Percentiles rank a stretch among this genome's conserved stretches.
phyloP scores from a whole-genome alignment of 768 basidiomycete species.

The Lyophyllum shimeji region DNA sequence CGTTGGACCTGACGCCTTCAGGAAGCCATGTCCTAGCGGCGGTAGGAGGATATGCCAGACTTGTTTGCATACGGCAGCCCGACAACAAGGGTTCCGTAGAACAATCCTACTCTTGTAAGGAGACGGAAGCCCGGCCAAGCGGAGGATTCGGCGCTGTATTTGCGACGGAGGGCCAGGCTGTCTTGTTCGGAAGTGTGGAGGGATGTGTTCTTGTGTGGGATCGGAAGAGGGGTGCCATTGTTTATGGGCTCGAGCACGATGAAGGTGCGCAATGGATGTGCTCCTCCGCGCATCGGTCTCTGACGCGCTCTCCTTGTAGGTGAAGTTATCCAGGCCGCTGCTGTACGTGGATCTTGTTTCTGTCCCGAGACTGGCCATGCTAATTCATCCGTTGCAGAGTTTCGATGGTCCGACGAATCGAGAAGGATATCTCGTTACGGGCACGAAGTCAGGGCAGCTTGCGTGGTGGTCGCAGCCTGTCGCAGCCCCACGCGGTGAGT shows the following conservation, averaged over 20 bases:
- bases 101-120: slow-evolving; percentile 48
- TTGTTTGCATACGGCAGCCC: slow-evolving; percentile 49
- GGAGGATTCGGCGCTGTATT: slow-evolving; percentile 52
- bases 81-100: slow-evolving; percentile 54
- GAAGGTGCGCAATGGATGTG: slow-evolving; percentile 41
- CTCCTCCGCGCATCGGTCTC: slow-evolving; percentile 12
- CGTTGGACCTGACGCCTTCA: slow-evolving; percentile 49
- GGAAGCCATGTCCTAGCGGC: slow-evolving; percentile 55
- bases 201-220: slow-evolving; percentile 66
- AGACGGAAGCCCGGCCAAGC: slow-evolving; percentile 31
- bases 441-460: slow-evolving; percentile 53
- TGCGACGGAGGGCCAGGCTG: slow-evolving; percentile 47
- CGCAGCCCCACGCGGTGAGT: slow-evolving; percentile 24
- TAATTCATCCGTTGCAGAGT: slow-evolving; percentile 30
- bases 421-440: slow-evolving; percentile 51
- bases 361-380: neutral
- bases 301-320: slow-evolving; percentile 25
- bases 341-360: slow-evolving; percentile 31
- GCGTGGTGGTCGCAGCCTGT: slow-evolving; percentile 59
- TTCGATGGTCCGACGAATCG: slow-evolving; percentile 43
- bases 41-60: slow-evolving; percentile 46
- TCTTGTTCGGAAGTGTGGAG: slow-evolving; percentile 57
- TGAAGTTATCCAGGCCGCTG: slow-evolving; percentile 40
- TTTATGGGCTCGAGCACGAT: slow-evolving; percentile 61
- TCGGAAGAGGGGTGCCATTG: slow-evolving; percentile 46